These are phyloP conservation scores for Sclerotinia minor DNA, from an alignment of 2,329 filamentous ascomycete genomes.

Conservation along the genomic window DNA sequence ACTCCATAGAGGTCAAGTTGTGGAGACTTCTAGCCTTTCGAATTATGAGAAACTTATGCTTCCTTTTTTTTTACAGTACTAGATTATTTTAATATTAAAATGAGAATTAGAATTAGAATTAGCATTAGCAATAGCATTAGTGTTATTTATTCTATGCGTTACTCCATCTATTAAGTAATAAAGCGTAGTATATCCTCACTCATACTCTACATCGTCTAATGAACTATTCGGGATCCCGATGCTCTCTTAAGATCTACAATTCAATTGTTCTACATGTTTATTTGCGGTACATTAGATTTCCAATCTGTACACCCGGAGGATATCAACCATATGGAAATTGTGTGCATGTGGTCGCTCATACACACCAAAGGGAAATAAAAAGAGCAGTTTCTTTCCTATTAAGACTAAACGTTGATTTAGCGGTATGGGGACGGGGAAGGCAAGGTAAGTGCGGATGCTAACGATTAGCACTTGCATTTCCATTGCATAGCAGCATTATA, in stretches of 20 bases:
- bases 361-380: neutral
- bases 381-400: neutral
- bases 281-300: slow-evolving; percentile 13
- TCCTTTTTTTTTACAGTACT: neutral
- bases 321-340: slow-evolving; percentile 21
- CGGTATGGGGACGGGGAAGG: slow-evolving; percentile 31
- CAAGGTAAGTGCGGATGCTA: slow-evolving; percentile 39
- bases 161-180: neutral
- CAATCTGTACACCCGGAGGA: slow-evolving; percentile 12
- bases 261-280: slow-evolving; percentile 5
- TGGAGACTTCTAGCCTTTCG: slow-evolving; percentile 22
- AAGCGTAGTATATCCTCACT: slow-evolving; percentile 8
- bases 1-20: neutral
- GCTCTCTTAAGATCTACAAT: neutral
- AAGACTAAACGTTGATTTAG: neutral
- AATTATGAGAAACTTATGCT: slow-evolving; percentile 15
- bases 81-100: neutral
- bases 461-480: slow-evolving; percentile 29
- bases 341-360: slow-evolving; percentile 6
- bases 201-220: neutral
- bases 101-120: neutral
- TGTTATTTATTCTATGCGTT: neutral
- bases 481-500: slow-evolving; percentile 18
- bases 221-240: neutral
- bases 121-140: neutral